These are phyloP conservation scores for Pseudocercospora eumusae DNA, from an alignment of 2,329 filamentous ascomycete species.

Conservation along the genomic window DNA sequence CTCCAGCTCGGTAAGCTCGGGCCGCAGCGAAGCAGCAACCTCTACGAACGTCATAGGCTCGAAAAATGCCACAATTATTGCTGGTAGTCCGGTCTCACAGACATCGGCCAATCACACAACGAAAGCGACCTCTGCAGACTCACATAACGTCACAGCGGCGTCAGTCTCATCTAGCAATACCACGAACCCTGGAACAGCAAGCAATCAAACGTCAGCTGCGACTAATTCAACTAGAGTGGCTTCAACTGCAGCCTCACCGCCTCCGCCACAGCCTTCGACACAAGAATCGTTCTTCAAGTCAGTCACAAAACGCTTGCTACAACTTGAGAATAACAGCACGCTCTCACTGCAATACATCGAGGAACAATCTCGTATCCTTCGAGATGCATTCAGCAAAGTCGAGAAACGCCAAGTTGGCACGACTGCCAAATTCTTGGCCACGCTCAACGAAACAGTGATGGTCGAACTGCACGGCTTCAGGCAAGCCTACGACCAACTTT, in stretches of 20 bases:
- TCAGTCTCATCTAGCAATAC: not conserved
- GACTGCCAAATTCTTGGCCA: conserved; percentile 76
- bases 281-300: conserved; percentile 99
- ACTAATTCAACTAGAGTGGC: conserved; percentile 15
- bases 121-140: not conserved
- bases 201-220: conserved; percentile 8
- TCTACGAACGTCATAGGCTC: not conserved
- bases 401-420: conserved; percentile 87
- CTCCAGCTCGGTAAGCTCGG: not conserved
- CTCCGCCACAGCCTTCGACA: conserved; percentile 68
- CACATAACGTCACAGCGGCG: not conserved
- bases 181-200: not conserved
- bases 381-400: conserved; percentile 81
- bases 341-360: conserved; percentile 94
- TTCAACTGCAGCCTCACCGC: conserved; percentile 34
- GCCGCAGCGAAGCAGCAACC: not conserved
- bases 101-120: not conserved
- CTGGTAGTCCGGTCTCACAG: not conserved
- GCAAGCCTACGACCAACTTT: conserved; percentile 90
- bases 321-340: conserved; percentile 89
- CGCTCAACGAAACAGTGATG: conserved; percentile 84
- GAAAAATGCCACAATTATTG: not conserved
- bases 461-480: conserved; percentile 75
- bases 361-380: conserved; percentile 86
- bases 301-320: conserved; percentile 86